Evolutionary conservation across 2,329 filamentous ascomycete genomes (phyloP).

Genomic region (Aureobasidium pullulans): DNA sequence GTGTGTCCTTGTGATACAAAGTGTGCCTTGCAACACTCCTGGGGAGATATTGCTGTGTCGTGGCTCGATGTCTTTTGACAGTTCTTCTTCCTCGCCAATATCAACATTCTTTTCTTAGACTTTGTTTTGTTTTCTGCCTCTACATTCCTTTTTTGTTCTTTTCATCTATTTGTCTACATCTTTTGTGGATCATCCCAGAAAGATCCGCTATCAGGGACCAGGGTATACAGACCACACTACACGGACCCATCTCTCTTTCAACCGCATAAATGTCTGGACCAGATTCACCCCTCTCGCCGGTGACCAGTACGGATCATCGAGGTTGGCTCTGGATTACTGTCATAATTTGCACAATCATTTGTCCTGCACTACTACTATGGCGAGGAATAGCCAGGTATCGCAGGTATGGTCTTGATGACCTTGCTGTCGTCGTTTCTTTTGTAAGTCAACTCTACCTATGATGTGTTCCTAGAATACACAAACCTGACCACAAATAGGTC

Average conservation of each 20-base stretch:
- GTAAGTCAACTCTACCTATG: neutral
- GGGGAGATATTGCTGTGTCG: too few relatives aligned
- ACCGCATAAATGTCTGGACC: neutral
- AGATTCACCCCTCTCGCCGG: neutral
- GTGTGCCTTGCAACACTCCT: too few relatives aligned
- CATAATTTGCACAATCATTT: neutral
- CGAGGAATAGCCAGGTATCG: neutral
- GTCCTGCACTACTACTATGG: neutral
- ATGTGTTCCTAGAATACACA: too few relatives aligned
- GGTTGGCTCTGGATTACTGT: slow-evolving; percentile 1
- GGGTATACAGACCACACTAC: neutral
- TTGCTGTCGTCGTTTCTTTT: neutral
- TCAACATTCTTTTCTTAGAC: neutral
- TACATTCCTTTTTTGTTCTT: neutral
- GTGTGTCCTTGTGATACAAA: too few relatives aligned
- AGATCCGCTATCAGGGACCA: neutral
- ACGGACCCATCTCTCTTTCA: neutral
- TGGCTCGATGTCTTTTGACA: too few relatives aligned
- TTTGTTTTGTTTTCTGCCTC: neutral
- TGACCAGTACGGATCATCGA: neutral
- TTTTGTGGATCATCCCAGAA: neutral
- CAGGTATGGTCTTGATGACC: neutral
- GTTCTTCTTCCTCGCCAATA: too few relatives aligned
- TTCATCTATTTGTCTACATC: neutral
- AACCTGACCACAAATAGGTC: neutral